These are phyloP conservation scores for Sistotremastrum niveocremeum DNA, from an alignment of 768 basidiomycete genomes.

Conservation along the genomic window DNA sequence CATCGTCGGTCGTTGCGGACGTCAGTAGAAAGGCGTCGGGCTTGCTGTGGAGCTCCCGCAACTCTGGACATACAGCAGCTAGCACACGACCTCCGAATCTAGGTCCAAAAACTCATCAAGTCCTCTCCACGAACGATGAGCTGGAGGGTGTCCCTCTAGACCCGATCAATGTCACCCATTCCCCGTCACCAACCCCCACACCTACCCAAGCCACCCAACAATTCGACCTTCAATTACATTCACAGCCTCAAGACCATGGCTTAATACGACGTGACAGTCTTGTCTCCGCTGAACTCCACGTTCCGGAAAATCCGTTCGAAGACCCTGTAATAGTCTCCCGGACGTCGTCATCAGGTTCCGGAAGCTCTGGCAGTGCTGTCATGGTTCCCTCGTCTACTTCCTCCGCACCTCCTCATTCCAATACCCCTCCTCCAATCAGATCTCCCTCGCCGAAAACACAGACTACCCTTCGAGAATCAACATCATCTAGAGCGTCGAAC, in stretches of 20 bases:
- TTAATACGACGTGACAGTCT: too few relatives aligned
- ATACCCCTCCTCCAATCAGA: too few relatives aligned
- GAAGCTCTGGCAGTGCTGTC: background rate
- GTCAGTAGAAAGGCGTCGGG: constrained; percentile 43
- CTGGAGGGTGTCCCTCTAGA: constrained; percentile 43
- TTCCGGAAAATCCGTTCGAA: constrained; percentile 31
- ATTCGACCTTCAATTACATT: constrained; percentile 12
- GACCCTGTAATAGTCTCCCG: constrained; percentile 17
- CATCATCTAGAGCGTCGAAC: too few relatives aligned
- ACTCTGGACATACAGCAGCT: constrained; percentile 20
- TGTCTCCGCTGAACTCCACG: background rate
- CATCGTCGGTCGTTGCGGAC: constrained; percentile 38
- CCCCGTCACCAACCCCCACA: constrained; percentile 26
- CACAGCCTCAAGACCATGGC: background rate
- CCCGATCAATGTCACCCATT: constrained; percentile 26
- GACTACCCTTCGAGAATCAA: too few relatives aligned
- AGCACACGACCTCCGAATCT: constrained; percentile 14
- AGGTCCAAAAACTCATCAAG: constrained; percentile 29
- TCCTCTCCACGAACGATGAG: constrained; percentile 37
- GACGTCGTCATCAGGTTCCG: constrained; percentile 16
- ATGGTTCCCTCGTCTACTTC: constrained; percentile 6
- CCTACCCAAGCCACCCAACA: constrained; percentile 10
- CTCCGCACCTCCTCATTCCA: background rate
- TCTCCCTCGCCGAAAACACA: background rate
- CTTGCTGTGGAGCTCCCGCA: constrained; percentile 33